These are phyloP conservation scores for Canavalia ensiformis DNA, from an alignment of 306 rosid genomes.

Conservation along the genomic window DNA sequence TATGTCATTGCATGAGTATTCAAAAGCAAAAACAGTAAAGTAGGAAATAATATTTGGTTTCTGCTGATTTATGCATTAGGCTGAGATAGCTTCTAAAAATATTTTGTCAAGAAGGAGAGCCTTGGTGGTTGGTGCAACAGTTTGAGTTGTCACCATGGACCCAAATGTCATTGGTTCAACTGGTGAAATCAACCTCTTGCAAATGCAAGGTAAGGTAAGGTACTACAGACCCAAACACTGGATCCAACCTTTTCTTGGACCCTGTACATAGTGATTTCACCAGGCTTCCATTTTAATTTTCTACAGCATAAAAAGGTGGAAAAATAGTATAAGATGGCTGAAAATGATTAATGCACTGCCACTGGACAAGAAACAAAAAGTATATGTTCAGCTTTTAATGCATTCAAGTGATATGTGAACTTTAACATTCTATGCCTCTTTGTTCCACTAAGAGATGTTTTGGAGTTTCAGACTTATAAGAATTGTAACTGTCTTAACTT, in stretches of 20 bases:
- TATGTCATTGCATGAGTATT: conserved; percentile 16
- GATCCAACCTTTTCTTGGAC: conserved; percentile 7
- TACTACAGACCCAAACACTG: neutral
- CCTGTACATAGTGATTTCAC: neutral
- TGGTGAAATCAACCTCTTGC: neutral
- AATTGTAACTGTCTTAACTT: neutral
- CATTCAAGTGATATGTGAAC: neutral
- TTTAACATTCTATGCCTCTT: conserved; percentile 2
- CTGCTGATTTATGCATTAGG: conserved; percentile 11
- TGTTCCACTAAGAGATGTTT: neutral
- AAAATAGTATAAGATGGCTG: conserved; percentile 1
- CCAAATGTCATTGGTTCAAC: conserved; percentile 2
- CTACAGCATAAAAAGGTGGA: neutral
- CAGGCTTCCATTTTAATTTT: conserved; percentile 12
- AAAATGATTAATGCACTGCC: conserved; percentile 16
- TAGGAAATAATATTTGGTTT: neutral
- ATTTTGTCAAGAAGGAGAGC: conserved; percentile 25
- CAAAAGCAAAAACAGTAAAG: conserved; percentile 11
- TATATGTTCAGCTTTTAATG: neutral
- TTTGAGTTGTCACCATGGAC: neutral
- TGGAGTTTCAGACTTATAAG: neutral
- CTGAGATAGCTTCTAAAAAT: neutral
- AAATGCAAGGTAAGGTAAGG: neutral
- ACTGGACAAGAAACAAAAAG: conserved; percentile 1
- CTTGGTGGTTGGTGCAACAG: neutral